These are phyloP conservation scores for Cephalotrichum gorgonifer DNA, from an alignment of 2,329 filamentous ascomycete species.

Conservation along the genomic window DNA sequence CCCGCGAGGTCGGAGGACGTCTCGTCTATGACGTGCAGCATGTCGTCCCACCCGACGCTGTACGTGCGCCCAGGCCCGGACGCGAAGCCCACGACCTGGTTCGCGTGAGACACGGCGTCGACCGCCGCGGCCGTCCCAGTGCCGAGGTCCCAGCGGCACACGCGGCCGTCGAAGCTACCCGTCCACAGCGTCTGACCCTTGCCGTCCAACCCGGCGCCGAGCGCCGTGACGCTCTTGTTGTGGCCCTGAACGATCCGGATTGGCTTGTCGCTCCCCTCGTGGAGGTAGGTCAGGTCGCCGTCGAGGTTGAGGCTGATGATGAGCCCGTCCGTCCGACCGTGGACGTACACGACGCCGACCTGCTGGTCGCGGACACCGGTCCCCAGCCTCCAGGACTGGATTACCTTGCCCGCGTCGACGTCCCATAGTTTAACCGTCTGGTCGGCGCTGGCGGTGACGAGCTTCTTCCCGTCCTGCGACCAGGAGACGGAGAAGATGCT, in stretches of 20 bases:
- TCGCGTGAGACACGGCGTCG: constrained; percentile 74
- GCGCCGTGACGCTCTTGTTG: constrained; percentile 79
- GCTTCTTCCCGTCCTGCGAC: constrained; percentile 73
- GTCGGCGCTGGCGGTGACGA: constrained; percentile 88
- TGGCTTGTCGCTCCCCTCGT: constrained; percentile 59
- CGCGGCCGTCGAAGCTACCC: constrained; percentile 83
- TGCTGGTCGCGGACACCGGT: constrained; percentile 75
- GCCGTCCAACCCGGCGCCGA: constrained; percentile 34
- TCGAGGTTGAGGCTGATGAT: constrained; percentile 83
- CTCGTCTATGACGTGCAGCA: constrained; percentile 67
- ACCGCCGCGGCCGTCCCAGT: constrained; percentile 59
- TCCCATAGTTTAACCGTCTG: constrained; percentile 96
- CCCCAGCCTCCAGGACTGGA: constrained; percentile 79
- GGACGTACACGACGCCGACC: constrained; percentile 85
- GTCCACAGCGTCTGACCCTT: constrained; percentile 66
- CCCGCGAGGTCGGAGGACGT: constrained; percentile 67
- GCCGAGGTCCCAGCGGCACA: constrained; percentile 72
- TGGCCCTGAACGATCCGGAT: constrained; percentile 72
- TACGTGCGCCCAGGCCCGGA: constrained; percentile 56
- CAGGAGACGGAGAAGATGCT: constrained; percentile 90
- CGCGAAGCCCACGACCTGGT: constrained; percentile 72
- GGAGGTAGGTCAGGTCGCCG: constrained; percentile 84
- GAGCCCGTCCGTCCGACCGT: constrained; percentile 70
- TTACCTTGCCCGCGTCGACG: constrained; percentile 62
- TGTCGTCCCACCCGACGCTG: constrained; percentile 92